Percentiles rank a stretch among this genome's conserved stretches.
phyloP scores from a whole-genome alignment of 2,329 filamentous ascomycete species.

The Penicillium vulpinum region DNA sequence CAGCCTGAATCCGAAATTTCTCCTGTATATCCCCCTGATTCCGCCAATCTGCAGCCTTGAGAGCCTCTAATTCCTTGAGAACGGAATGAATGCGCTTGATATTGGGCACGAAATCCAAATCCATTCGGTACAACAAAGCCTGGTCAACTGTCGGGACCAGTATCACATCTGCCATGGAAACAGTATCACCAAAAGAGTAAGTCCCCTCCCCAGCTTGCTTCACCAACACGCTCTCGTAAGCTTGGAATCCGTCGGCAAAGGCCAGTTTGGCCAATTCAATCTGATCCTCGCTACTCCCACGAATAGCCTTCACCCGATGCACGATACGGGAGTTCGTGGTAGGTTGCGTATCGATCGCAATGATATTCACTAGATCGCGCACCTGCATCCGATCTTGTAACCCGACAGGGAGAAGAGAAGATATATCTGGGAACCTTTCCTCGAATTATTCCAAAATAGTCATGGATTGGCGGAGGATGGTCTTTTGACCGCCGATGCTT shows the following conservation, averaged over 20 bases:
- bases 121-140: background rate
- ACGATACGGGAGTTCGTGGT: background rate
- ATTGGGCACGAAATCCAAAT: background rate
- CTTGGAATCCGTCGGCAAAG: background rate
- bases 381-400: background rate
- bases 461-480: background rate
- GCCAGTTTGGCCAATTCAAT: background rate
- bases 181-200: background rate
- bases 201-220: background rate
- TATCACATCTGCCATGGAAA: background rate
- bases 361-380: background rate
- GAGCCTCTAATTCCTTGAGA: background rate
- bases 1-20: background rate
- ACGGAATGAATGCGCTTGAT: background rate
- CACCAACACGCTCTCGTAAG: background rate
- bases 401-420: background rate
- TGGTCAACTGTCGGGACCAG: background rate
- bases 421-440: background rate
- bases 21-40: background rate
- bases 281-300: background rate
- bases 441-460: background rate
- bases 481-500: background rate
- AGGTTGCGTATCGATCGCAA: background rate
- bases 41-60: background rate
- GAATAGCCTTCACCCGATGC: background rate